Base-by-base conservation (phyloP, 2,329 filamentous ascomycete genomes). In the Aureobasidium sp. region DNA sequence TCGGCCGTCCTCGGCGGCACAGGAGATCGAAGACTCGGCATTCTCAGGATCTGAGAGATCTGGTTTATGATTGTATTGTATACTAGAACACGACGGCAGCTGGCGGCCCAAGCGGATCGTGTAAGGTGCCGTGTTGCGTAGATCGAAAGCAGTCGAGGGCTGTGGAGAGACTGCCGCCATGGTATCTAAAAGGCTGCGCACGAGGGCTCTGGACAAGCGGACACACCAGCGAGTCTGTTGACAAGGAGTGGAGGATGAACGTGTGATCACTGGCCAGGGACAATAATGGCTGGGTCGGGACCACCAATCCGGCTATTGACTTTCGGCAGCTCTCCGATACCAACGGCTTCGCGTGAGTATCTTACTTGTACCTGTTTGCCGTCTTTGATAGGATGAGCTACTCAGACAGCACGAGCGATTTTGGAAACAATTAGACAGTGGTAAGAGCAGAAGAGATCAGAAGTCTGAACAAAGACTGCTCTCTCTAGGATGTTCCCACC, bases 21-120 rank as follows among this genome's bases (percentile, higher is more conserved):
- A 39, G 7, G 46, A 32, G 7, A 71, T 67, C 5, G 68, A 59
- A 17, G 70, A 65, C 9, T 67, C 70, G 39, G 73, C 66, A 0
- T 66, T 69, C 26, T 72, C 68, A 37, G 66, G 67, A 52, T 72
- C 70, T 26, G 68, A 68, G 8, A 71, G 65, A 58, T 68, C 64
- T 12, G 78, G 77, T 67, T 77, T 80, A 69, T 79, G 74, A 67
- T 80, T 81, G 71, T 76, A 73, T 29, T 70, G 66, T 32, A 74
- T 57, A 48, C 66, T 70, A n/a, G 64, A 61, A 13, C 55, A 62
- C 41, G 60, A 39, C 23, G 60, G n/a, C 17, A 37, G 29, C 23
- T 55, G 50, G 46, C 62, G 57, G 23, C 50, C 61, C 13, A 65
- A 17, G 12, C 64, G 64, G 41, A 65, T 63, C 15, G 58, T 42